Evolutionary conservation across 192 early-diverging fungal species (phyloP), one percentile per base, ranked within the genome.

Genomic region (Thoreauomyces humboldtii): DNA sequence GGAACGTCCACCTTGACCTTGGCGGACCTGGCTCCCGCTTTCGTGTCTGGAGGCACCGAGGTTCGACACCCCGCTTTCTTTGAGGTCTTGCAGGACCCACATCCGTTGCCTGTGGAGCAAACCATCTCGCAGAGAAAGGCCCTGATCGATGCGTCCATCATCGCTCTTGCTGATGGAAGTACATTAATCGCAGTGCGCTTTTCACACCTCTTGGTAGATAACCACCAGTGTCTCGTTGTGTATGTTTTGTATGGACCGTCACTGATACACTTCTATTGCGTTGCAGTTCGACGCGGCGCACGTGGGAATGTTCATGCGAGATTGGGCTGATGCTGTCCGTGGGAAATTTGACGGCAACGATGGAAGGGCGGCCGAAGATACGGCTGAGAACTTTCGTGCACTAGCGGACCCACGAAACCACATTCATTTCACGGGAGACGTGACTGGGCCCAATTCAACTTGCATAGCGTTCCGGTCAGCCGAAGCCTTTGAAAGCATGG

Each of bases 221-320:
- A n/a, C n/a, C n/a, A n/a, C n/a, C n/a, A n/a, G n/a, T n/a, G n/a
- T n/a, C n/a, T n/a, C n/a, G n/a, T n/a, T n/a, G n/a, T n/a, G n/a
- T n/a, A n/a, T n/a, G n/a, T n/a, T n/a, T n/a, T n/a, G n/a, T n/a
- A n/a, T n/a, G n/a, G n/a, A n/a, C n/a, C n/a, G n/a, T n/a, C n/a
- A n/a, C n/a, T n/a, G n/a, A n/a, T n/a, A n/a, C n/a, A n/a, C n/a
- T n/a, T n/a, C n/a, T n/a, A n/a, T n/a, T n/a, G n/a, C n/a, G n/a
- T n/a, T n/a, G n/a, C n/a, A n/a, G n/a, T 57, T 57, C 19, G 55
- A 57, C 19, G 19, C 34, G 27, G 14, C 29, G 34, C 27, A 14
- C 34, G 38, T 57, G 34, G 55, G 55, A 22, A n/a, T 35, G 34
- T 57, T 57, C 27, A 57, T 57, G 55, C 32, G 27, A 9, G 55